Percentiles rank a stretch among this genome's conserved stretches.
phyloP scores from a whole-genome alignment of 1,139 yeast genomes.

The Zygoascus sp. region DNA sequence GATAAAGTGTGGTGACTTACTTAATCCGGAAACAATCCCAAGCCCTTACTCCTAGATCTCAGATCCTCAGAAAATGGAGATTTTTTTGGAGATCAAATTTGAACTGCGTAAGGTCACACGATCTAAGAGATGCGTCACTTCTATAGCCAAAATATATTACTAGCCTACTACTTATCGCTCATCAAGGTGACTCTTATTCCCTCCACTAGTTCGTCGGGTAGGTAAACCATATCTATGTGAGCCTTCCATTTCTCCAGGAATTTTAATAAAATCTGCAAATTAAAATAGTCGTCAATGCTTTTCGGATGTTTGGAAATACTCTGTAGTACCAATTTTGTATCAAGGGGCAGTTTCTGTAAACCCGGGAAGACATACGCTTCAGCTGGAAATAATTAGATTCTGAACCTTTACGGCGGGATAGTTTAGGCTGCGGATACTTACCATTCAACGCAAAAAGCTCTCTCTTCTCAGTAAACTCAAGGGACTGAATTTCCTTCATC shows the following conservation, averaged over 20 bases:
- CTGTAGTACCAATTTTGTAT: constrained; percentile 51
- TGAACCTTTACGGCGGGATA: background rate
- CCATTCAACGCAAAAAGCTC: constrained; percentile 15
- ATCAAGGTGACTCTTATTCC: constrained; percentile 15
- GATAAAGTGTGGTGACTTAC: background rate
- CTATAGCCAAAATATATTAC: too few relatives aligned
- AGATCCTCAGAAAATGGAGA: too few relatives aligned
- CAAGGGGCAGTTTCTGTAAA: constrained; percentile 44
- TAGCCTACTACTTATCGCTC: too few relatives aligned
- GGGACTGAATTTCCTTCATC: constrained; percentile 4
- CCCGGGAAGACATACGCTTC: constrained; percentile 1
- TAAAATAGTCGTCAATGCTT: constrained; percentile 59
- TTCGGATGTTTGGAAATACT: constrained; percentile 44
- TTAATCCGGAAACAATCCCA: too few relatives aligned
- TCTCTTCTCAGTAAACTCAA: constrained; percentile 12
- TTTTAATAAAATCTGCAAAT: constrained; percentile 57
- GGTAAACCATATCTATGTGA: constrained; percentile 15
- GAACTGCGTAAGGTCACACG: too few relatives aligned
- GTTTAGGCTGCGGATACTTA: constrained; percentile 15
- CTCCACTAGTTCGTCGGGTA: constrained; percentile 19
- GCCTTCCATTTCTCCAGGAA: constrained; percentile 44
- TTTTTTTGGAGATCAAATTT: too few relatives aligned
- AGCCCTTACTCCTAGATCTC: too few relatives aligned
- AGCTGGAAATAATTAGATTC: constrained; percentile 5
- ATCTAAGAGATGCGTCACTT: too few relatives aligned